Evolutionary conservation across 2,329 filamentous ascomycete genomes (phyloP), one percentile per base, ranked within the genome.

Genomic region (Aspergillus sojae): DNA sequence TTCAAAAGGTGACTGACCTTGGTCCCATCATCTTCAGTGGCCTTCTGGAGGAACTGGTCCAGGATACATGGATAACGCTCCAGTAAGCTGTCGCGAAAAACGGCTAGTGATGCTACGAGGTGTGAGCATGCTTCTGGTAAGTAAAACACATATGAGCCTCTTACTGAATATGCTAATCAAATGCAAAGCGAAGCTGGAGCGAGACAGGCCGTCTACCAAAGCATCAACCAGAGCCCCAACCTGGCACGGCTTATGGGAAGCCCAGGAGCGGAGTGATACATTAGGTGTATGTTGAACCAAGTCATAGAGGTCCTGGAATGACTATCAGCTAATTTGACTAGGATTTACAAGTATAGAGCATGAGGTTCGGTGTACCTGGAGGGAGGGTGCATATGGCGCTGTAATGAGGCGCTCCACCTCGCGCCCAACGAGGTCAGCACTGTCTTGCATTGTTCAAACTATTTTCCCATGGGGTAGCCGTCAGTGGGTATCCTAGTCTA

Each of bases 151-250:
- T 2, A 41, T 48, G 10, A n/a, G 58, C 63, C 32, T 77, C 71
- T 65, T 61, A 86, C 84, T 80, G 34, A 88, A 79, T 43, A 68
- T 72, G n/a, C 79, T 73, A 45, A 88, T 72, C 32, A 88, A 76
- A 34, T 79, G 75, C 61, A 87, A 68, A 5, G 84, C 80, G 64
- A 83, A 83, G 4, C 81, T 77, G 74, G 84, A 86, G 53, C 81
- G 78, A 39, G 82, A 79, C 41, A 88, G 72, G 30, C 81, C 82
- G 63, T 84, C 80, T 34, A 83, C 71, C n/a, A 86, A 68, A 39
- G 75, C 74, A n/a, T 74, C 75, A 16, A 79, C 78, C 26, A 88
- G 73, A 26, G 75, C 72, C 12, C 75, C 73, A 53, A 86, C 72
- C 57, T 83, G 81, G 69, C 85, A 87, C 32, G 79, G 78, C 62